Percentiles rank a stretch among this genome's conserved stretches.
Conservation (phyloP, 805 yeast species). For the Candida krabiensis region DNA sequence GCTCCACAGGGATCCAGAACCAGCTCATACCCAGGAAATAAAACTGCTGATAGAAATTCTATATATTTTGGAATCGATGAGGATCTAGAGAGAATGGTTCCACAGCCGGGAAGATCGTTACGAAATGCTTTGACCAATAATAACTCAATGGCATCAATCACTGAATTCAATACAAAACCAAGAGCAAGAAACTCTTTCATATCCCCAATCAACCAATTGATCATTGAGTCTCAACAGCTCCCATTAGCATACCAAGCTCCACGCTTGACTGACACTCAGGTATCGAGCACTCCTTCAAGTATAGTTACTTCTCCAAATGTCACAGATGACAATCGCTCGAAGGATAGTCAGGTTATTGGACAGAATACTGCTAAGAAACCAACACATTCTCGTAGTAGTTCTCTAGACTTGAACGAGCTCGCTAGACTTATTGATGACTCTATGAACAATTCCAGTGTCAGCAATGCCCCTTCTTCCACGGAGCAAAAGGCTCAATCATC, state of each 20-base stretch:
- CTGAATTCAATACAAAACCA: constrained; percentile 4
- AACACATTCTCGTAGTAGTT: constrained; percentile 1
- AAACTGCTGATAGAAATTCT: constrained; percentile 6
- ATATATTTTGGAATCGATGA: constrained; percentile 15
- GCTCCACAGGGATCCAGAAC: constrained; percentile 2
- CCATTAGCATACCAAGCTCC: too few species aligned
- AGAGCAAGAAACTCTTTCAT: constrained; percentile 23
- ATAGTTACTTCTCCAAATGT: background rate
- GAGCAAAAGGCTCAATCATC: background rate
- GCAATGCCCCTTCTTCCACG: background rate
- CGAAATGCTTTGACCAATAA: constrained; percentile 16
- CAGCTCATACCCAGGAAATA: background rate
- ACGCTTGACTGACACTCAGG: background rate
- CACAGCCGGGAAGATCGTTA: constrained; percentile 24
- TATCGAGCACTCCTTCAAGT: background rate
- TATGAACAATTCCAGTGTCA: constrained; percentile 2
- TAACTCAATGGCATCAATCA: constrained; percentile 2
- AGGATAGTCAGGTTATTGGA: background rate
- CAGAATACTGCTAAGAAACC: background rate
- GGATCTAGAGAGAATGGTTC: constrained; percentile 9
- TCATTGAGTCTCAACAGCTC: constrained; percentile 11
- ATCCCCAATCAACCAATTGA: constrained; percentile 29
- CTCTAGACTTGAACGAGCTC: constrained; percentile 9
- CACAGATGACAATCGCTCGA: background rate
- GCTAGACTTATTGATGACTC: constrained; percentile 15